Conservation (phyloP, 2,329 filamentous ascomycete species). For the Colletotrichum echinochloae region DNA sequence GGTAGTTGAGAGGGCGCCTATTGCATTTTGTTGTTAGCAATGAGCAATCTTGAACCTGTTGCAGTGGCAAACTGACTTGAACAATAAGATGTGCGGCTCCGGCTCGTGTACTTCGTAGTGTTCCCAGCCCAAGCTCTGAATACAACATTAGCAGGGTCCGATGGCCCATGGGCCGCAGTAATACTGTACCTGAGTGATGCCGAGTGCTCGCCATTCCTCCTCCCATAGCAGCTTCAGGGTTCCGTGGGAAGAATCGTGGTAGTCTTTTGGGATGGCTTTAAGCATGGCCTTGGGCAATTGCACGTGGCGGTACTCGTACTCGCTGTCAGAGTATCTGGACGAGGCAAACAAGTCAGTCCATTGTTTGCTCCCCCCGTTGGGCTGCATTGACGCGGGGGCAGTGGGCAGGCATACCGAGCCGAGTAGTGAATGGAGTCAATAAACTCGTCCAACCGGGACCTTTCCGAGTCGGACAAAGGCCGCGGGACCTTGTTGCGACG, state of each 20-base stretch:
- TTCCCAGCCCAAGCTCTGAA: constrained; percentile 95
- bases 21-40: constrained; percentile 7
- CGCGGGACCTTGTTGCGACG: constrained; percentile 90
- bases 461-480: constrained; percentile 82
- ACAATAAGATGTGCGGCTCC: constrained; percentile 96
- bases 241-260: constrained; percentile 88
- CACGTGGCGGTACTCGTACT: constrained; percentile 97
- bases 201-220: constrained; percentile 96
- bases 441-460: constrained; percentile 87
- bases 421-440: constrained; percentile 97
- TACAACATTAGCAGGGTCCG: constrained; percentile 16
- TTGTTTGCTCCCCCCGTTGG: neutral
- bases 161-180: neutral
- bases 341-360: constrained; percentile 9
- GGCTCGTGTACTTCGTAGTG: constrained; percentile 99
- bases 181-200: constrained; percentile 88
- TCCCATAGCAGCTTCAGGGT: constrained; percentile 98
- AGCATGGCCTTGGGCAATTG: constrained; percentile 98
- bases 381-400: constrained; percentile 10
- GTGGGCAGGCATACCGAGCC: constrained; percentile 69
- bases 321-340: constrained; percentile 87
- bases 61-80: constrained; percentile 79
- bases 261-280: constrained; percentile 94
- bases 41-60: neutral
- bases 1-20: constrained; percentile 87